Percentiles rank a stretch among this genome's conserved stretches.
Conservation (phyloP, 169 alveolate genomes). For the Blepharisma undulans region DNA sequence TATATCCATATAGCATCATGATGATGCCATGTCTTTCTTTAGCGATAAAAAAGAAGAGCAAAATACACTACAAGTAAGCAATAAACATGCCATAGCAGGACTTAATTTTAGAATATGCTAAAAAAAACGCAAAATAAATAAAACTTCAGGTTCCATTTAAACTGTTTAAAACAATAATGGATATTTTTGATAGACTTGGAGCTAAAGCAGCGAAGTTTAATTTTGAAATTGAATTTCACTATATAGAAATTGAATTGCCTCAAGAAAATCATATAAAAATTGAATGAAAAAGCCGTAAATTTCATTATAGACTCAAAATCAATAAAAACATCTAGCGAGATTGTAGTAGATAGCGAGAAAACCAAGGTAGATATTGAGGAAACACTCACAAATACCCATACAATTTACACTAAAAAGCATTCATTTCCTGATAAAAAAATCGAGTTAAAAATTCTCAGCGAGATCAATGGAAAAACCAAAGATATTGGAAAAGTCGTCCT, state of each 20-base stretch:
- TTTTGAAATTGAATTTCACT: neutral
- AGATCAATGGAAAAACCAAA: neutral
- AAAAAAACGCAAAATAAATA: too few species aligned
- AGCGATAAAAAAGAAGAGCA: too few species aligned
- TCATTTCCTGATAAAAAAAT: neutral
- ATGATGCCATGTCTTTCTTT: too few species aligned
- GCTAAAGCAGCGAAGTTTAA: neutral
- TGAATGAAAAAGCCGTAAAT: neutral
- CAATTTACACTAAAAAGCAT: neutral
- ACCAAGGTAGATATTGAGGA: neutral
- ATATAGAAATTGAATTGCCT: neutral
- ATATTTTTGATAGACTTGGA: neutral
- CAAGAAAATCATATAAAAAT: neutral
- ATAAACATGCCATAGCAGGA: too few species aligned
- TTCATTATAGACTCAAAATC: neutral
- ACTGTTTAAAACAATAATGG: neutral
- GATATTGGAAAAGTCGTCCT: neutral
- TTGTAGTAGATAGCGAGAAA: neutral
- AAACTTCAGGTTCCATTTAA: too few species aligned
- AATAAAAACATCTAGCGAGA: neutral
- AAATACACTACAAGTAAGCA: too few species aligned
- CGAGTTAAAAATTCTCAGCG: neutral
- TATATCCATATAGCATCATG: too few species aligned
- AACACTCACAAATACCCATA: neutral
- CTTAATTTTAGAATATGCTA: too few species aligned